Evolutionary conservation across 2,329 filamentous ascomycete genomes (phyloP), one percentile per base, ranked within the genome.

Genomic region (Fusarium xyrophilum): DNA sequence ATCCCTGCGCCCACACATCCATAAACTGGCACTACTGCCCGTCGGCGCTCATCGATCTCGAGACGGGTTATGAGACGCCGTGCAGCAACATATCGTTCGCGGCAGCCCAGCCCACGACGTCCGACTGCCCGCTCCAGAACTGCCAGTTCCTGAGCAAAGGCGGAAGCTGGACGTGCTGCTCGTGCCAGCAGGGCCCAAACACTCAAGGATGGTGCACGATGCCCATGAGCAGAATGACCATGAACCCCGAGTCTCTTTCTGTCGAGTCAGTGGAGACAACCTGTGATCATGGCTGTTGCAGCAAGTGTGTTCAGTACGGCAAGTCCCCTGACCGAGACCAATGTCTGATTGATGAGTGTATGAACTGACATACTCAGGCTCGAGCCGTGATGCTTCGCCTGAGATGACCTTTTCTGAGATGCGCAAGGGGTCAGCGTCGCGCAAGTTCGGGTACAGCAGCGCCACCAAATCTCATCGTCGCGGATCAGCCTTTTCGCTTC

Each of bases 21-120:
- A 80, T 86, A 67, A 82, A 81, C 64, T 87, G 84, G 83, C 79
- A 84, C 71, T 86, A 86, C 75, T 87, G 85, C 69, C 82, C 84
- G 1, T 75, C 76, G 19, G 76, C 52, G 71, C 59, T 78, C 62
- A 82, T 86, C 60, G 83, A 87, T 73, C 74, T 84, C 33, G 74
- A 79, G 36, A 86, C 84, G 0, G 83, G 84, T 21, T 82, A 83
- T 61, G 81, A 84, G 72, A 81, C 80, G 36, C 81, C 84, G 35
- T 87, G 85, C 74, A 74, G 74, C 56, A 84, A 84, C 56, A 79
- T 80, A 35, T 82, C 80, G 11, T 85, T 85, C 69, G 82, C 81
- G 10, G 76, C 78, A 3, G 78, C 80, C 5, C 83, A 85, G 68
- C 75, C 80, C 38, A 80, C 79, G 60, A 81, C 77, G 38, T 66